Conservation (phyloP, 1,139 yeast genomes). For the Diutina sp. region DNA sequence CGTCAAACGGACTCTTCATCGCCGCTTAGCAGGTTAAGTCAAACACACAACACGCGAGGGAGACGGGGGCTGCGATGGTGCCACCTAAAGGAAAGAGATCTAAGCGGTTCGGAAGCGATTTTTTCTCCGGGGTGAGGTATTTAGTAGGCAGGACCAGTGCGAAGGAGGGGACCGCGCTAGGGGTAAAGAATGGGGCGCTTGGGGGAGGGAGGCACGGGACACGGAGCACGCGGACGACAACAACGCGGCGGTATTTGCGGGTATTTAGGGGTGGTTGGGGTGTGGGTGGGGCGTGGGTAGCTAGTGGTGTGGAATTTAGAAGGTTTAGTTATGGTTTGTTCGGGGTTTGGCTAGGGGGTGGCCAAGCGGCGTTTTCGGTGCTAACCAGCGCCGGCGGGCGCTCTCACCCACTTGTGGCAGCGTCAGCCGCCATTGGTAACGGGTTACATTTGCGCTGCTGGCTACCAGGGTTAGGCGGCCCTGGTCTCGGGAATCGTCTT, state of each 20-base stretch:
- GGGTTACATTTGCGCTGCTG: neutral
- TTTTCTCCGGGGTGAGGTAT: neutral
- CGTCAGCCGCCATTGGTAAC: neutral
- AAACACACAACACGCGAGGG: too few relatives aligned
- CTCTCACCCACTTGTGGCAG: too few relatives aligned
- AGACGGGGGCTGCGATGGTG: neutral
- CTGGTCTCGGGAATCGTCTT: neutral
- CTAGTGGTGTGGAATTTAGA: too few relatives aligned
- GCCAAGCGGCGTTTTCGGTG: too few relatives aligned
- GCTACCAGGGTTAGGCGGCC: neutral
- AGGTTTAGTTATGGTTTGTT: neutral
- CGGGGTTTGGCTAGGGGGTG: too few relatives aligned
- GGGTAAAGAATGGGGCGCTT: neutral
- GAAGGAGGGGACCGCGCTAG: neutral
- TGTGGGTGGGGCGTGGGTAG: neutral
- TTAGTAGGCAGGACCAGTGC: neutral
- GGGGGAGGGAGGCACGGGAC: neutral
- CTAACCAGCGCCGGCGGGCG: too few relatives aligned
- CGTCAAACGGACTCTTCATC: conserved; percentile 2
- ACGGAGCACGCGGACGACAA: neutral
- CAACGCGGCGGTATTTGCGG: neutral
- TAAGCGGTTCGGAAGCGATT: neutral
- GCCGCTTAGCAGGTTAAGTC: neutral
- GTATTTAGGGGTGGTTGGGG: neutral
- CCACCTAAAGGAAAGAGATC: neutral